Evolutionary conservation across 768 basidiomycete species (phyloP).

Genomic region (Trametes maxima): DNA sequence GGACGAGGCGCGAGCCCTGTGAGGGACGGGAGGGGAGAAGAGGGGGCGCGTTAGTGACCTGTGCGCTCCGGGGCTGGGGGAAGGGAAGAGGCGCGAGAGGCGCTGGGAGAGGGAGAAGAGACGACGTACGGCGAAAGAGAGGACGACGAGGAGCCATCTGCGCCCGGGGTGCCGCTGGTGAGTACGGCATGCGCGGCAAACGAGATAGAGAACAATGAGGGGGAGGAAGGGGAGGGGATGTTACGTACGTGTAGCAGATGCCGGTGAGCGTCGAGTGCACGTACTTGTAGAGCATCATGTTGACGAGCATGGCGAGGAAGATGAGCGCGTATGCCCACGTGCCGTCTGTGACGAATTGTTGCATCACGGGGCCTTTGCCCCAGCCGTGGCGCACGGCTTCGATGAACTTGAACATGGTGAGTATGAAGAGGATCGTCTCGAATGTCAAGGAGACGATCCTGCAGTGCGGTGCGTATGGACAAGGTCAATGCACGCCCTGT

Average conservation of each 20-base stretch:
- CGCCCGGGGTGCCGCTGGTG: background rate
- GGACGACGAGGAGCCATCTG: constrained; percentile 33
- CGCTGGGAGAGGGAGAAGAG: background rate
- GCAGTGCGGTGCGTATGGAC: background rate
- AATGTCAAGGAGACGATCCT: constrained; percentile 31
- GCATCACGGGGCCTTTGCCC: constrained; percentile 29
- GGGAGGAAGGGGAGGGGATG: background rate
- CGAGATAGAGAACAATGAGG: background rate
- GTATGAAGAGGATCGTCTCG: constrained; percentile 30
- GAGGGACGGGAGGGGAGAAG: too few relatives aligned
- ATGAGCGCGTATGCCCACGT: constrained; percentile 34
- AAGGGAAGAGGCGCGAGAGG: background rate
- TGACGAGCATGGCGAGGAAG: constrained; percentile 30
- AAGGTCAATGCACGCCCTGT: background rate
- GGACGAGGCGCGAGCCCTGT: constrained; percentile 28
- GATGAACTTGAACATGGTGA: constrained; percentile 29
- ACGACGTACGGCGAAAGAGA: constrained; percentile 28
- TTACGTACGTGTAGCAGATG: constrained; percentile 31
- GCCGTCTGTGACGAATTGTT: constrained; percentile 30
- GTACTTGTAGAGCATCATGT: constrained; percentile 29
- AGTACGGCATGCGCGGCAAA: background rate
- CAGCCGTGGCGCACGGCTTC: constrained; percentile 27
- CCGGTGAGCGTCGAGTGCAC: constrained; percentile 30
- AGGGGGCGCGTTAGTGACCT: too few relatives aligned
- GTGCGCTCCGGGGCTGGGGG: background rate